Evolutionary conservation across 2,329 filamentous ascomycete genomes (phyloP), one percentile per base, ranked within the genome.

Genomic region (Didymella pinodella): DNA sequence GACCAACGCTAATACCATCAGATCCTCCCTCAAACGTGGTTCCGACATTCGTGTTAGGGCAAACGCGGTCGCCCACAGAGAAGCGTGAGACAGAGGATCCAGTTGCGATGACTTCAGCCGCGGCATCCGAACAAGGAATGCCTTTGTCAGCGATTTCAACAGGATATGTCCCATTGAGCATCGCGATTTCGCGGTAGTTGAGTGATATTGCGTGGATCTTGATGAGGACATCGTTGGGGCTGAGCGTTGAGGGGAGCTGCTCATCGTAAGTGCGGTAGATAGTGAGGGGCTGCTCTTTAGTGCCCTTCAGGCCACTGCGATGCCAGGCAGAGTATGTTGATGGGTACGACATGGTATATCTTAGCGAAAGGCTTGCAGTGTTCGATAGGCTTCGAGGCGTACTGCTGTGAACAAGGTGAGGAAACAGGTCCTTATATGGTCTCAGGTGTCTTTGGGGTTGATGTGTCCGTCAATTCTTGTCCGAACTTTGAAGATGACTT

Each of bases 161-260:
- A 0, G 67, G 68, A 32, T 70, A 74, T 18, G 49, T 48, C n/a
- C 48, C 55, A 7, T 48, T 31, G 11, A 73, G 55, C 66, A 72
- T 73, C 3, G 64, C 71, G 11, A 67, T 45, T 20, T 74, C 71
- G 29, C 71, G 65, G 43, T 65, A 74, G 46, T 74, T 74, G 12
- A 73, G 63, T 2, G 70, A 65, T 18, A 70, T 66, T 18, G 71
- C 68, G 41, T 64, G 69, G 41, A 74, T 69, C 14, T 58, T 60
- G 49, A 72, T 62, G 26, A 73, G 38, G 2, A 74, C 67, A 25
- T 70, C 65, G 12, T 58, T 34, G 2, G 61, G 47, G 1, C 25
- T 56, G 2, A 73, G 63, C 1, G 49, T 38, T 6, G 57, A 32
- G 2, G 69, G 65, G 2, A 70, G 64, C 1, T 43, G 45, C 34